Evolutionary conservation across 2,329 filamentous ascomycete genomes (phyloP).

Genomic region (Trichoderma simmonsii): DNA sequence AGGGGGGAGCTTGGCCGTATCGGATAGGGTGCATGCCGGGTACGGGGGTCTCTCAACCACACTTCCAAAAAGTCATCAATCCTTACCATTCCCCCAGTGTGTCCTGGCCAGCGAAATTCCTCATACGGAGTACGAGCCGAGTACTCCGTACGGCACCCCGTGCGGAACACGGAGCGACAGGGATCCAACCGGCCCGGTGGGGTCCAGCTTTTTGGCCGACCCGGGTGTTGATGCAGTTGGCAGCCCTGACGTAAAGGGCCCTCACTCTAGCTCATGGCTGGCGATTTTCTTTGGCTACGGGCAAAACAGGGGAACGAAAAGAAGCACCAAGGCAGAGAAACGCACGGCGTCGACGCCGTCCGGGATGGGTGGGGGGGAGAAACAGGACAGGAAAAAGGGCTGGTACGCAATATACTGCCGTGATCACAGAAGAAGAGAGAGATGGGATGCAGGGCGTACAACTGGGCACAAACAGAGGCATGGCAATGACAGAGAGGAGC

Average conservation of each 20-base stretch:
- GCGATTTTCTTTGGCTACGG: neutral
- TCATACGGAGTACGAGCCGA: constrained; percentile 13
- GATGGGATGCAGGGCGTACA: neutral
- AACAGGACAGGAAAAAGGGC: neutral
- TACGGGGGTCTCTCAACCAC: neutral
- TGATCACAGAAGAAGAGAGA: neutral
- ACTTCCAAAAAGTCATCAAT: neutral
- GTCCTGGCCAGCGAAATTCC: neutral
- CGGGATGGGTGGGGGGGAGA: neutral
- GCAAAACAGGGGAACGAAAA: neutral
- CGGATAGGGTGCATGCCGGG: constrained; percentile 9
- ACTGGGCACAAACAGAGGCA: neutral
- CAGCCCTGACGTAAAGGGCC: constrained; percentile 19
- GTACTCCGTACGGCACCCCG: constrained; percentile 19
- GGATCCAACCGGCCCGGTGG: constrained; percentile 16
- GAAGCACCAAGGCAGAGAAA: neutral
- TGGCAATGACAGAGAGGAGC: neutral
- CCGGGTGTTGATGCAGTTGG: constrained; percentile 19
- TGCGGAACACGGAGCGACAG: constrained; percentile 18
- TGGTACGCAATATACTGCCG: neutral
- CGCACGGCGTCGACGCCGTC: neutral
- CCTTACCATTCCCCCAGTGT: neutral
- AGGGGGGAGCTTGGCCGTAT: constrained; percentile 12
- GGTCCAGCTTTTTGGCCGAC: constrained; percentile 15
- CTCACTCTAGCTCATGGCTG: neutral